phyloP scores from a whole-genome alignment of 177 flowering plant genomes.

The Vitis hybrid region DNA sequence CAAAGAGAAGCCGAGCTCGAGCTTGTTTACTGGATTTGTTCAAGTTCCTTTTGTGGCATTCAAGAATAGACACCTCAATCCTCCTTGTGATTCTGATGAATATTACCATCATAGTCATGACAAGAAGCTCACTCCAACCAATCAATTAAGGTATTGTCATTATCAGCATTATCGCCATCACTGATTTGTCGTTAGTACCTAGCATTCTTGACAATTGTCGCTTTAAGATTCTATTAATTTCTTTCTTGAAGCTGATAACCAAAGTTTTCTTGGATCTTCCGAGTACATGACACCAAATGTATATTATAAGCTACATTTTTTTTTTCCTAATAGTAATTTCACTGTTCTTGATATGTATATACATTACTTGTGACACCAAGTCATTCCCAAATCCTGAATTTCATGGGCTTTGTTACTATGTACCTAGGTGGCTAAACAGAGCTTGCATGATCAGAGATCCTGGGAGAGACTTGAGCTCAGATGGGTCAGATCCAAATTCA shows the following conservation, averaged over 20 bases:
- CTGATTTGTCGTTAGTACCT: not conserved
- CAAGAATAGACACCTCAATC: slow-evolving; percentile 25
- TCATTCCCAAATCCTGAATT: too few relatives aligned
- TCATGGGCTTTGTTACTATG: not conserved
- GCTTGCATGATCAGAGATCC: slow-evolving; percentile 31
- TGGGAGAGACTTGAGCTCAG: slow-evolving; percentile 18
- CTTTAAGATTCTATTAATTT: too few relatives aligned
- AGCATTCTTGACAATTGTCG: too few relatives aligned
- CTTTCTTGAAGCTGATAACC: too few relatives aligned
- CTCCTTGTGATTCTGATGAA: not conserved
- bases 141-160: slow-evolving; percentile 29
- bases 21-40: slow-evolving; percentile 27
- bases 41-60: slow-evolving; percentile 34
- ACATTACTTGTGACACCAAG: too few relatives aligned
- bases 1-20: slow-evolving; percentile 15
- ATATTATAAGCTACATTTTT: too few relatives aligned
- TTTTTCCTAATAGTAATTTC: too few relatives aligned
- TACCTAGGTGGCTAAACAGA: slow-evolving; percentile 41
- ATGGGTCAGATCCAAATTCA: slow-evolving; percentile 29
- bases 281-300: too few relatives aligned
- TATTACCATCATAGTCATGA: slow-evolving; percentile 19
- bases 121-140: slow-evolving; percentile 18
- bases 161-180: not conserved
- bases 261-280: too few relatives aligned
- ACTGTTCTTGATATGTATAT: too few relatives aligned